phyloP scores from a whole-genome alignment of 2,329 filamentous ascomycete species.

The Xylariales sp. region DNA sequence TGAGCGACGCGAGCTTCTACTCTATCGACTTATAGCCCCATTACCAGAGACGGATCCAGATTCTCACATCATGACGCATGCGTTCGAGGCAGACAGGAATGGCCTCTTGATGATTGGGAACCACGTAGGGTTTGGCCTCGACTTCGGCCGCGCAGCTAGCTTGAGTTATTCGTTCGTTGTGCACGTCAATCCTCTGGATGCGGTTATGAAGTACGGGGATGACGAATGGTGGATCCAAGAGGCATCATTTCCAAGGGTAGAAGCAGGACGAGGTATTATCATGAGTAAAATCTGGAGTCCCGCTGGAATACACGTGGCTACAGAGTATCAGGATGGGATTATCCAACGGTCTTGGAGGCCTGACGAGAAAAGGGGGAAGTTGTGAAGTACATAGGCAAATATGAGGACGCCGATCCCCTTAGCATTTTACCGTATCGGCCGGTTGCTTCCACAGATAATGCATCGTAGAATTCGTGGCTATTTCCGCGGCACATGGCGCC shows the following conservation, averaged over 20 bases:
- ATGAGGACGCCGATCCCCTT: not conserved
- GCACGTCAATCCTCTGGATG: constrained; percentile 43
- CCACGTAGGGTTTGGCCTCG: constrained; percentile 41
- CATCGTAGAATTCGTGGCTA: too few relatives aligned
- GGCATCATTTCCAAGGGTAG: constrained; percentile 41
- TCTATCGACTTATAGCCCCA: constrained; percentile 44
- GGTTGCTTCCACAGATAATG: too few relatives aligned
- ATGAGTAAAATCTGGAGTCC: constrained; percentile 52
- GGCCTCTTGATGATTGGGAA: constrained; percentile 47
- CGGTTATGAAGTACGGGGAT: constrained; percentile 37
- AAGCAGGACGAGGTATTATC: constrained; percentile 41
- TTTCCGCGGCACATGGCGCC: too few relatives aligned
- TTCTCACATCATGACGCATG: constrained; percentile 43
- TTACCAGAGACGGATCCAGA: constrained; percentile 36
- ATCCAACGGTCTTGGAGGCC: constrained; percentile 24
- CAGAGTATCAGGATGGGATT: constrained; percentile 50
- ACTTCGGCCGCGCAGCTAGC: constrained; percentile 37
- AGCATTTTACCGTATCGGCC: too few relatives aligned
- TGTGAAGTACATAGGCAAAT: constrained; percentile 13
- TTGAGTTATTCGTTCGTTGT: constrained; percentile 49
- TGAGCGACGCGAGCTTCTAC: constrained; percentile 43
- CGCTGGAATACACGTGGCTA: constrained; percentile 46
- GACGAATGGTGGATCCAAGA: constrained; percentile 53
- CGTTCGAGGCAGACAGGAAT: constrained; percentile 50
- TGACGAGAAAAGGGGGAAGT: constrained; percentile 17